Evolutionary conservation across 192 early-diverging fungal genomes (phyloP), one percentile per base, ranked within the genome.

Genomic region (Entomortierella lignicola): DNA sequence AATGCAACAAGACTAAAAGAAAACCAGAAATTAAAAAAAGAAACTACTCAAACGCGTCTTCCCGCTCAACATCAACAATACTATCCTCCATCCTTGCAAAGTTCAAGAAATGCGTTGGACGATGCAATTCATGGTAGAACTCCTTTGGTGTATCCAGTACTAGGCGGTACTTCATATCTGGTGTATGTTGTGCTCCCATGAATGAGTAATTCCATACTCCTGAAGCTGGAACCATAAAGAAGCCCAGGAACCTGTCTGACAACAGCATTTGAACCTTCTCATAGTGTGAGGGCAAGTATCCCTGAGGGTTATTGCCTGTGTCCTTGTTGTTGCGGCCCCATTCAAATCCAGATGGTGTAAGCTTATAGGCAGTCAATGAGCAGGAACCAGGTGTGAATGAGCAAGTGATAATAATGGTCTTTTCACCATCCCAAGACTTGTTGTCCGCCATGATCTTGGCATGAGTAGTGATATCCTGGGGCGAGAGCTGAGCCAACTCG

Each of bases 171-270:
- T 94, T 93, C 98, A 98, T 98, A 55, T 95, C 94, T 0, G 91
- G 86, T 27, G 92, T 89, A 69, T 96, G 95, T 63, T 91, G 92
- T 12, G 98, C 93, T 12, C 97, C 98, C 96, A 98, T 97, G 82
- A 99, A 98, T 84, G 96, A 96, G 83, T 98, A 98, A 83, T 99
- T 99, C 98, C 98, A 99, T 59, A 98, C 84, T 39, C 93, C 94
- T 43, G 95, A 93, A 43, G 91, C 92, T 0, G 98, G 98, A 2
- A 98, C 97, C 96, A 99, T 96, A 62, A 99, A 99, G 90, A 92
- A 96, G 39, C 98, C 98, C 64, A 98, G 91, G 91, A 97, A 98
- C 32, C 95, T 87, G 82, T 99, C 97, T 18, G 94, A 94, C 42
- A 99, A 77, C 34, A 98, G 83, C 90, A 99, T 97, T 84, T 99